These are phyloP conservation scores for Selenicereus undatus DNA, from an alignment of 148 eudicot genomes.

Conservation along the genomic window DNA sequence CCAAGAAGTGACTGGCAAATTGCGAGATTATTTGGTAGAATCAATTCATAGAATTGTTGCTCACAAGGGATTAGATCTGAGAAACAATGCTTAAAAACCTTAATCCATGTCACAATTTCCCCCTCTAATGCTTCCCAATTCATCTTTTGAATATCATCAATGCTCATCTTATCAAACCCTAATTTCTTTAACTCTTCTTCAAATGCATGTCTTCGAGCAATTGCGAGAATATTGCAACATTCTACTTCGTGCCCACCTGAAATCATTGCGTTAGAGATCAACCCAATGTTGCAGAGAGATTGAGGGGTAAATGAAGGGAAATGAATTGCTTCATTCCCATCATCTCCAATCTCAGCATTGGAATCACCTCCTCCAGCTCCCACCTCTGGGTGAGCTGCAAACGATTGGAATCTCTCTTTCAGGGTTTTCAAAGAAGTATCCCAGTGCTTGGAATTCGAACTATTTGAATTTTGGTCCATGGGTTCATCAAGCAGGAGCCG, in stretches of 20 bases:
- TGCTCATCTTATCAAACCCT: conserved; percentile 50
- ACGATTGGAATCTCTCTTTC: not conserved
- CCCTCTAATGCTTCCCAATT: conserved; percentile 58
- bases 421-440: not conserved
- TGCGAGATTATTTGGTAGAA: conserved; percentile 30
- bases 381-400: not conserved
- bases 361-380: not conserved
- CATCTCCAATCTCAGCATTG: conserved; percentile 1
- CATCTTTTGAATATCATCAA: conserved; percentile 62
- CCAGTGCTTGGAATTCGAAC: not conserved
- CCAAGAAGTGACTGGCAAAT: conserved; percentile 8
- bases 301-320: conserved; percentile 40
- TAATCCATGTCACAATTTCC: conserved; percentile 61
- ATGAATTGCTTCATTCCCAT: not conserved
- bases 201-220: conserved; percentile 39
- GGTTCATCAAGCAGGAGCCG: conserved; percentile 45
- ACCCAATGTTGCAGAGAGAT: conserved; percentile 23
- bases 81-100: conserved; percentile 45
- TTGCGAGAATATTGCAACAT: conserved; percentile 41
- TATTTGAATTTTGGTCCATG: not conserved
- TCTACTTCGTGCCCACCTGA: conserved; percentile 52
- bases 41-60: conserved; percentile 30
- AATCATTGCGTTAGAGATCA: conserved; percentile 50
- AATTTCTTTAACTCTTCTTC: conserved; percentile 35
- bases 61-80: conserved; percentile 46